Evolutionary conservation across 1,284 basidiomycete species (phyloP).

Genomic region (Bondarzewia mesenterica): DNA sequence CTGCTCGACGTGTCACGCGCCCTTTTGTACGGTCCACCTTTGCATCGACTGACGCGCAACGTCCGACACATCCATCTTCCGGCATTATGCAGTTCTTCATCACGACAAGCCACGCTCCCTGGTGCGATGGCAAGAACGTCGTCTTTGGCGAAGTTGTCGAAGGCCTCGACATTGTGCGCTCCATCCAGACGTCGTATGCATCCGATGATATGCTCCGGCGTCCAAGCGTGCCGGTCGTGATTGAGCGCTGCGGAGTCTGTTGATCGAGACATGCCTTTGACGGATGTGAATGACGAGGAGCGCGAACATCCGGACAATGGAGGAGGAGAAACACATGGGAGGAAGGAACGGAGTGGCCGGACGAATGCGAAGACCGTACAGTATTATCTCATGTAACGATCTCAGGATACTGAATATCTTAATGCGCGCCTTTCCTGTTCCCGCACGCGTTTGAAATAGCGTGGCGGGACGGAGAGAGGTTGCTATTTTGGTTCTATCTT

Average conservation of each 20-base stretch:
- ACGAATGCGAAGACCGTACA: background rate
- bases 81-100: slow-evolving; percentile 78
- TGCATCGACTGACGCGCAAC: background rate
- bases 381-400: background rate
- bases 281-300: background rate
- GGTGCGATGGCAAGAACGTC: slow-evolving; percentile 46
- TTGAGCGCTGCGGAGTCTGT: slow-evolving; percentile 26
- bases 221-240: slow-evolving; percentile 26
- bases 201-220: slow-evolving; percentile 26
- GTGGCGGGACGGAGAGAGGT: too few species aligned
- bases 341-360: background rate
- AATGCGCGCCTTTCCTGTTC: too few species aligned
- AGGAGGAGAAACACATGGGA: background rate
- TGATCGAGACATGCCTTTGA: background rate
- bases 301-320: background rate
- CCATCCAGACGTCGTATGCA: slow-evolving; percentile 27
- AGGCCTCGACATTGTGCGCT: slow-evolving; percentile 34
- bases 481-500: too few species aligned
- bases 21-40: background rate
- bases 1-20: slow-evolving; percentile 3
- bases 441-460: too few species aligned
- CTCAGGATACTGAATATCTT: background rate
- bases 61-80: slow-evolving; percentile 12
- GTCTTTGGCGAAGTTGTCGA: slow-evolving; percentile 41
- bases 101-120: slow-evolving; percentile 54